Conservation (phyloP, 2,329 filamentous ascomycete species). For the Colletotrichum liriopes region DNA sequence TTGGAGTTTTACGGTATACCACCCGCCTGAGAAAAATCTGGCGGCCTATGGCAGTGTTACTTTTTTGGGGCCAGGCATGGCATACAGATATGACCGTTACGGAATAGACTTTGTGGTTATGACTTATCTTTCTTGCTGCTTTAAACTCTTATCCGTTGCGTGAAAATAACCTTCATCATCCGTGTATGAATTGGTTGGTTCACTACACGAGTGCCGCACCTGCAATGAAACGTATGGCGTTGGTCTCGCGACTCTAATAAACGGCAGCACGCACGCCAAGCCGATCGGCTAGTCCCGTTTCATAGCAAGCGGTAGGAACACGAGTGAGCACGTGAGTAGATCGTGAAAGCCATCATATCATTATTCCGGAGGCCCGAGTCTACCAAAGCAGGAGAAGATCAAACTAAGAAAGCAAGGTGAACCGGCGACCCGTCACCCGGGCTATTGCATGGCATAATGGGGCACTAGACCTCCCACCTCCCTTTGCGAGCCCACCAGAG, state of each 20-base stretch:
- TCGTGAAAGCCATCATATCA: constrained; percentile 38
- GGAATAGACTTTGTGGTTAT: constrained; percentile 26
- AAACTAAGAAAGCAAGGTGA: constrained; percentile 3
- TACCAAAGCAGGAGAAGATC: constrained; percentile 19
- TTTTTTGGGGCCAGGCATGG: constrained; percentile 22
- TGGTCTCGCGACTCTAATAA: neutral
- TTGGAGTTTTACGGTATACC: constrained; percentile 41
- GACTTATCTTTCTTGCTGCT: neutral
- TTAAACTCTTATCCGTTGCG: neutral
- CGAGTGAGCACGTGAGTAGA: neutral
- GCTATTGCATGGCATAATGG: neutral
- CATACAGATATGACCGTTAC: constrained; percentile 31
- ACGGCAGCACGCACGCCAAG: neutral
- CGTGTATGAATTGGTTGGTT: neutral
- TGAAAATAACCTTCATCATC: neutral
- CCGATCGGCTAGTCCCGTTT: neutral
- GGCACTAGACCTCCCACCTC: neutral
- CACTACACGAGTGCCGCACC: neutral
- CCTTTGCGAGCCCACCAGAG: neutral
- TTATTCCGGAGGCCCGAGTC: constrained; percentile 29
- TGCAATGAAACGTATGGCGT: neutral
- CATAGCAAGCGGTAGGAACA: neutral
- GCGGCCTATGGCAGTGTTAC: constrained; percentile 21
- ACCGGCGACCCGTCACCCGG: neutral
- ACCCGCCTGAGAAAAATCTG: constrained; percentile 26